Conservation (phyloP, 1,139 yeast species). For the Hyphopichia khmerensis region DNA sequence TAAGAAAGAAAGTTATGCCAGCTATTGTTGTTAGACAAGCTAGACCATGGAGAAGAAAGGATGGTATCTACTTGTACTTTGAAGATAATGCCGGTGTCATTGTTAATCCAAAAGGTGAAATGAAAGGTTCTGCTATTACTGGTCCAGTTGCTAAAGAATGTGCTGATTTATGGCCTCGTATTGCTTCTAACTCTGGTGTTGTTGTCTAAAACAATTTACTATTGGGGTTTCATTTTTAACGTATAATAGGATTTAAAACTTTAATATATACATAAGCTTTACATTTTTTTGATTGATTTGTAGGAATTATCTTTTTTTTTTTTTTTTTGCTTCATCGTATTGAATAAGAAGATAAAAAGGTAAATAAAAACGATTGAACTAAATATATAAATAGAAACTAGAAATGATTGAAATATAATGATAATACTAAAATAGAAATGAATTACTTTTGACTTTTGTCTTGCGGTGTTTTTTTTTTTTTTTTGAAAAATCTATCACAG, state of each 20-base stretch:
- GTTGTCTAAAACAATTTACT: conserved; percentile 66
- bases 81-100: conserved; percentile 99
- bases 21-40: conserved; percentile 99
- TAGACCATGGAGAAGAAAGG: conserved; percentile 99
- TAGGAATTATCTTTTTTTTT: too few relatives aligned
- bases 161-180: conserved; percentile 99
- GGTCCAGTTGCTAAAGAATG: conserved; percentile 99
- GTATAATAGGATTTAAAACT: conserved; percentile 1
- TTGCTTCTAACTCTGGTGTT: conserved; percentile 99
- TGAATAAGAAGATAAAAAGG: too few relatives aligned
- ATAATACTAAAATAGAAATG: too few relatives aligned
- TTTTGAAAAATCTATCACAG: too few relatives aligned
- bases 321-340: too few relatives aligned
- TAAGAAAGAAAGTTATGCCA: conserved; percentile 99
- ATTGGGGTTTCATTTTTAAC: not conserved
- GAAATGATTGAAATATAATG: not conserved
- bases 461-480: too few relatives aligned
- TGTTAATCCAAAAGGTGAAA: conserved; percentile 99
- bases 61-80: conserved; percentile 98
- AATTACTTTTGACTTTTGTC: too few relatives aligned
- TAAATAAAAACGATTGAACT: too few relatives aligned
- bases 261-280: conserved; percentile 1
- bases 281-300: not conserved
- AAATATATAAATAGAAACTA: too few relatives aligned
- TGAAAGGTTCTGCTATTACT: conserved; percentile 99